Conservation (phyloP, 1,284 basidiomycete species). For the Cutaneotrichosporon mucoides region DNA sequence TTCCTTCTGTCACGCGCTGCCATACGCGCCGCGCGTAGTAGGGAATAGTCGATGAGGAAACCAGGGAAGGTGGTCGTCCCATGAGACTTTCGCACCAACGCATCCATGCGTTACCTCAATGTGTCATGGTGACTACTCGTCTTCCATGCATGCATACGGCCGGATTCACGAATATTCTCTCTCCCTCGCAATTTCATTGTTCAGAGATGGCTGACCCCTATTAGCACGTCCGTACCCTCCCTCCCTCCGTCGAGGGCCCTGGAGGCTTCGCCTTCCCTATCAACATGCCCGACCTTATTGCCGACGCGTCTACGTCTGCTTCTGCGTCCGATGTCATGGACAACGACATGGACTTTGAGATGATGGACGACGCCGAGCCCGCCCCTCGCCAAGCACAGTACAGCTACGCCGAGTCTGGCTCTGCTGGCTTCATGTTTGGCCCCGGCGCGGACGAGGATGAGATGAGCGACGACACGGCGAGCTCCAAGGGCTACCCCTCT, state of each 20-base stretch:
- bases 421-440: slow-evolving; percentile 44
- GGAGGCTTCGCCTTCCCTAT: slow-evolving; percentile 19
- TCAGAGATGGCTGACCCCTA: too few relatives aligned
- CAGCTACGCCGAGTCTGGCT: slow-evolving; percentile 28
- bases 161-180: too few relatives aligned
- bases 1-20: too few relatives aligned
- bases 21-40: too few relatives aligned
- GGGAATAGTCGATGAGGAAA: not conserved
- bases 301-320: slow-evolving; percentile 23
- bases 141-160: too few relatives aligned
- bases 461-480: slow-evolving; percentile 22
- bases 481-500: not conserved
- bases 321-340: slow-evolving; percentile 30
- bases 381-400: slow-evolving; percentile 15
- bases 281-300: slow-evolving; percentile 36
- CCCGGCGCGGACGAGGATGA: slow-evolving; percentile 46
- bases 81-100: not conserved
- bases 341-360: slow-evolving; percentile 37
- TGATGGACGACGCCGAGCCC: slow-evolving; percentile 25
- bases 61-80: not conserved
- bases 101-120: too few relatives aligned
- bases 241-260: slow-evolving; percentile 9
- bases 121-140: too few relatives aligned
- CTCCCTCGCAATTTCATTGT: not conserved
- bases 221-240: slow-evolving; percentile 18